phyloP scores from a whole-genome alignment of 176 grass and related monocot genomes.

The Carex parvula region DNA sequence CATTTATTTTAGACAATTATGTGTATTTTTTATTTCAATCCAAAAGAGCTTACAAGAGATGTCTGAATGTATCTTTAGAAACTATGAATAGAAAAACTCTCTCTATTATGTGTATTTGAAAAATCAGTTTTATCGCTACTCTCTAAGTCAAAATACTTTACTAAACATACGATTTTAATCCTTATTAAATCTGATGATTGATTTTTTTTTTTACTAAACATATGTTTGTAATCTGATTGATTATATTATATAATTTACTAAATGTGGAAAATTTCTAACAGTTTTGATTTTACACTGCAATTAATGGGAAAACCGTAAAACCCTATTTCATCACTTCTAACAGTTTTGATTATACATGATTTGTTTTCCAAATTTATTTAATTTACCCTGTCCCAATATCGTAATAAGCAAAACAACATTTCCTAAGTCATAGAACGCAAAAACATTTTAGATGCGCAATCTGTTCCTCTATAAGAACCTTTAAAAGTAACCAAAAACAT shows the following conservation, averaged over 20 bases:
- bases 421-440: neutral
- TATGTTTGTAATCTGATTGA: neutral
- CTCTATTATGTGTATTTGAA: too few species aligned
- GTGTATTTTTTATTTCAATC: too few species aligned
- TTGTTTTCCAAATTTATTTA: neutral
- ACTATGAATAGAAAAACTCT: too few species aligned
- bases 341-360: neutral
- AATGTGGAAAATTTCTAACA: neutral
- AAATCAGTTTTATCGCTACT: too few species aligned
- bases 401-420: neutral
- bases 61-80: too few species aligned
- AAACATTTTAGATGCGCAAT: conserved; percentile 5
- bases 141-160: neutral
- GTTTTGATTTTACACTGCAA: neutral
- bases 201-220: too few species aligned
- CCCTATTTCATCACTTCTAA: too few species aligned
- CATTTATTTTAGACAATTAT: too few species aligned
- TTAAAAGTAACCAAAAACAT: conserved; percentile 15
- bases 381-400: neutral
- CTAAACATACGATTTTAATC: too few species aligned
- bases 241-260: neutral
- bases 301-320: neutral
- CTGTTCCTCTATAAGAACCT: neutral
- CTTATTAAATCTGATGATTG: neutral
- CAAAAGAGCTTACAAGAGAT: too few species aligned